Percentiles rank a stretch among this genome's conserved stretches.
phyloP scores from a whole-genome alignment of 495 filamentous ascomycete genomes.

The Podospora bellae-mahoneyi region DNA sequence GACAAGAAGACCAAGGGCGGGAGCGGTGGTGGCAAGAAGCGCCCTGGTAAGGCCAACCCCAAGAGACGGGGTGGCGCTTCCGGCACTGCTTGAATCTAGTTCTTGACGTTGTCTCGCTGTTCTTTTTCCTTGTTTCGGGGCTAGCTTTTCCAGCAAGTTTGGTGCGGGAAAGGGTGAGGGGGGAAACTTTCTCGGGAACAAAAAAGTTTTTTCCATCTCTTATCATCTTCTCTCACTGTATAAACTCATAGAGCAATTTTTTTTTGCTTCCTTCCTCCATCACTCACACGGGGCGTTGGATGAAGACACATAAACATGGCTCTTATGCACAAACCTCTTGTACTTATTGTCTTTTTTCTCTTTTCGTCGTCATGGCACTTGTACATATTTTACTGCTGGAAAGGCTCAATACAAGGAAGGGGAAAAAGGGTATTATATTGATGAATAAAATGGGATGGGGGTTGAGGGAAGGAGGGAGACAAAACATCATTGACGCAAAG shows the following conservation, averaged over 20 bases:
- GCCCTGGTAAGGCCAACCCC: constrained; percentile 62
- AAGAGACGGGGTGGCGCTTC: constrained; percentile 55
- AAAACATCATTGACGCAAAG: neutral
- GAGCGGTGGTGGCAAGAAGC: constrained; percentile 75
- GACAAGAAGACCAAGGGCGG: constrained; percentile 29
- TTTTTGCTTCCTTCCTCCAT: constrained; percentile 1
- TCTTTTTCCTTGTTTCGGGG: neutral
- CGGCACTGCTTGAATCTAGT: constrained; percentile 2
- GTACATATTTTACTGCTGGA: neutral
- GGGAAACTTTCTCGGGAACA: neutral
- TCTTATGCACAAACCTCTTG: neutral
- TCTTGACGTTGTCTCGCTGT: neutral
- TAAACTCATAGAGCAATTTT: neutral
- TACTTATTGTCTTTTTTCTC: neutral
- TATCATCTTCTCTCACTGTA: neutral
- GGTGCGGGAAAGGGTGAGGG: no score
- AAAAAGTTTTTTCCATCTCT: neutral
- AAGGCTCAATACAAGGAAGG: neutral
- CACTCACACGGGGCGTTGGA: neutral
- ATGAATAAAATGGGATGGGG: neutral
- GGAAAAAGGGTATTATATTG: neutral
- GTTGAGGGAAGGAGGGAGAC: neutral
- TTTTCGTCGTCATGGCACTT: constrained; percentile 1
- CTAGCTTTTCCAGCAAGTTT: neutral
- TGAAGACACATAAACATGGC: neutral